These are phyloP conservation scores for Alternaria postmessia DNA, from an alignment of 2,329 filamentous ascomycete genomes.

Conservation along the genomic window DNA sequence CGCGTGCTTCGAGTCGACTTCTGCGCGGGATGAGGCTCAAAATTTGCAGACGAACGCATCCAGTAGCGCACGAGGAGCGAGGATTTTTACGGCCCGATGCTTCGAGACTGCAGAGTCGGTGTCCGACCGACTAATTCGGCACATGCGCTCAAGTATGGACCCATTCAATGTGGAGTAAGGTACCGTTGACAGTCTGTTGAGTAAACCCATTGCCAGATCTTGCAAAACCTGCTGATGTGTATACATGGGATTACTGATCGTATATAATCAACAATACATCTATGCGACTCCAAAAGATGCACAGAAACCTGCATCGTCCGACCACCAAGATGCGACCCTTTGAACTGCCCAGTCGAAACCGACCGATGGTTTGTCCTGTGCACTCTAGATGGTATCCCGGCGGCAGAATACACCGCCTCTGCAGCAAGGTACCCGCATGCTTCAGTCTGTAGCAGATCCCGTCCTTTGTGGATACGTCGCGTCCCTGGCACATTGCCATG, in stretches of 20 bases:
- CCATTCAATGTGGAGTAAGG: neutral
- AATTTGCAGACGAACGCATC: neutral
- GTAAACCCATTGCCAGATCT: neutral
- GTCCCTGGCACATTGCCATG: neutral
- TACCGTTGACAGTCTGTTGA: neutral
- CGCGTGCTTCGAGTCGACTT: neutral
- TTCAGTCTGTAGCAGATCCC: neutral
- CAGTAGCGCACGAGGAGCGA: neutral
- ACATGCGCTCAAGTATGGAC: neutral
- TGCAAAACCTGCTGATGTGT: neutral
- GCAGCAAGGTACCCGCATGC: neutral
- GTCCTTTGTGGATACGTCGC: neutral
- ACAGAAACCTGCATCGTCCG: neutral
- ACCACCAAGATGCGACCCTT: neutral
- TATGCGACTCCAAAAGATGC: neutral
- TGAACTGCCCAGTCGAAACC: no score
- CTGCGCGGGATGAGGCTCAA: constrained; percentile 3
- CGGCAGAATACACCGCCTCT: neutral
- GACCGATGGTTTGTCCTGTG: neutral
- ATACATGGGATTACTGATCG: neutral
- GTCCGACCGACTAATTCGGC: neutral
- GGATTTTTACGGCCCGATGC: neutral
- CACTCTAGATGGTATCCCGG: neutral
- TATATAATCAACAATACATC: neutral
- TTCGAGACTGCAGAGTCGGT: neutral